Conservation (phyloP, 805 yeast species). For the Ogataea kodamae region DNA sequence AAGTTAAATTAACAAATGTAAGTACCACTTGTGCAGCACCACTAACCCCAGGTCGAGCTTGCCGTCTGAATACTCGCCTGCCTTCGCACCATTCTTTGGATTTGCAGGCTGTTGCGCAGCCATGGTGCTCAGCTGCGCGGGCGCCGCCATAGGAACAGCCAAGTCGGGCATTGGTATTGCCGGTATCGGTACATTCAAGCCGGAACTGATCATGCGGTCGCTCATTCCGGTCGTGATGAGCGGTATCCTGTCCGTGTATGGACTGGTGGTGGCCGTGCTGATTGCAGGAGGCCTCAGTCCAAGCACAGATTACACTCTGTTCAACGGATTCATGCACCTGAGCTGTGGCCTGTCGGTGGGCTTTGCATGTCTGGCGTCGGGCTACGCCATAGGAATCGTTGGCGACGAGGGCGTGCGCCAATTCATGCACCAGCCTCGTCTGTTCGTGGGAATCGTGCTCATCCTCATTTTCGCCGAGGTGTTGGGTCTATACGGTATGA, state of each 20-base stretch:
- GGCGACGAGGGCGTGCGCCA: conserved; percentile 99
- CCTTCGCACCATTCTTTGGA: conserved; percentile 95
- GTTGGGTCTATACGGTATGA: conserved; percentile 94
- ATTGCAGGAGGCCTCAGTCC: conserved; percentile 91
- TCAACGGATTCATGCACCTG: conserved; percentile 96
- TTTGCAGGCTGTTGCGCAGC: conserved; percentile 97
- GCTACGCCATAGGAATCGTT: conserved; percentile 97
- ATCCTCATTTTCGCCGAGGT: conserved; percentile 99
- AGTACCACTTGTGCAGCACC: background rate
- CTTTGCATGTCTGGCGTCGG: conserved; percentile 92
- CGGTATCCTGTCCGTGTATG: conserved; percentile 96
- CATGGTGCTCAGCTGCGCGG: conserved; percentile 88
- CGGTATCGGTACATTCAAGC: conserved; percentile 96
- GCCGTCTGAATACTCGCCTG: conserved; percentile 69
- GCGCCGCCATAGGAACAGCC: conserved; percentile 98
- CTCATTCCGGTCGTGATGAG: conserved; percentile 97
- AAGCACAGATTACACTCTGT: conserved; percentile 71
- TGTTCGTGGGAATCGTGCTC: conserved; percentile 97
- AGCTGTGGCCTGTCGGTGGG: conserved; percentile 97
- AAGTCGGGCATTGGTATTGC: conserved; percentile 97
- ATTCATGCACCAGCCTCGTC: conserved; percentile 94
- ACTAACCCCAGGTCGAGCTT: conserved; percentile 21
- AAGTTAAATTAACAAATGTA: too few relatives aligned
- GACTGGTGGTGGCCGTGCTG: conserved; percentile 91
- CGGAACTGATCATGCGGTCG: conserved; percentile 93